Percentiles rank a stretch among this genome's conserved stretches.
These are phyloP conservation scores for Didymella exigua DNA, from an alignment of 2,329 filamentous ascomycete species.

Conservation along the genomic window DNA sequence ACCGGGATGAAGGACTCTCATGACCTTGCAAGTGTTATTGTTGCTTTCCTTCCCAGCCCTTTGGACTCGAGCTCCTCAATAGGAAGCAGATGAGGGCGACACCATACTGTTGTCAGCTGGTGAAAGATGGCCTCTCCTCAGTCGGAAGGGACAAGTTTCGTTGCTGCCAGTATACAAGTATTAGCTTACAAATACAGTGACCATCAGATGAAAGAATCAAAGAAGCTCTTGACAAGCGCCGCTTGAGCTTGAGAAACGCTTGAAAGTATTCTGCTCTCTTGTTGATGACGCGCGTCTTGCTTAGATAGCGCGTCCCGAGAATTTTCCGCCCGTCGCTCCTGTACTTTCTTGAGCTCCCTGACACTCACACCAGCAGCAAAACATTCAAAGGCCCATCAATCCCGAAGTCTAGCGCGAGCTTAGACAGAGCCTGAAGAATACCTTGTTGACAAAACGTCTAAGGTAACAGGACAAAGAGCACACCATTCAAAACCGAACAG, in stretches of 20 bases:
- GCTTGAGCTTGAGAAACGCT: neutral
- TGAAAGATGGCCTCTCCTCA: neutral
- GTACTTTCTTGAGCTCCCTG: too few species aligned
- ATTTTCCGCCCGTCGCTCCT: too few species aligned
- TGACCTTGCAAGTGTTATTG: neutral
- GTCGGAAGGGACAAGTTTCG: neutral
- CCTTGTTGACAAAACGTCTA: too few species aligned
- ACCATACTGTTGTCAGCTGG: neutral
- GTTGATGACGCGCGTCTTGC: neutral
- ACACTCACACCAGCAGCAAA: too few species aligned
- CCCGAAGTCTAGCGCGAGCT: too few species aligned
- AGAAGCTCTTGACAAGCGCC: neutral
- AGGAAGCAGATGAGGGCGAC: neutral
- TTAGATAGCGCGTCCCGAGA: neutral
- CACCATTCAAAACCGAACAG: too few species aligned
- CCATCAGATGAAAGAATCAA: neutral
- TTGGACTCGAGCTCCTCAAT: neutral
- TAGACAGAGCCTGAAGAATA: too few species aligned
- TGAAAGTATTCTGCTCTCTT: neutral
- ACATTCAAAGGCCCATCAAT: too few species aligned
- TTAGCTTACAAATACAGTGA: neutral
- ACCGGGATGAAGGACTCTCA: neutral
- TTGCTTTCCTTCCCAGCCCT: neutral
- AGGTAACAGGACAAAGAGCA: too few species aligned
- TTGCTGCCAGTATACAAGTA: neutral